Conservation (phyloP, 2,329 filamentous ascomycete species). For the Cladosporium austrohemisphaericum region DNA sequence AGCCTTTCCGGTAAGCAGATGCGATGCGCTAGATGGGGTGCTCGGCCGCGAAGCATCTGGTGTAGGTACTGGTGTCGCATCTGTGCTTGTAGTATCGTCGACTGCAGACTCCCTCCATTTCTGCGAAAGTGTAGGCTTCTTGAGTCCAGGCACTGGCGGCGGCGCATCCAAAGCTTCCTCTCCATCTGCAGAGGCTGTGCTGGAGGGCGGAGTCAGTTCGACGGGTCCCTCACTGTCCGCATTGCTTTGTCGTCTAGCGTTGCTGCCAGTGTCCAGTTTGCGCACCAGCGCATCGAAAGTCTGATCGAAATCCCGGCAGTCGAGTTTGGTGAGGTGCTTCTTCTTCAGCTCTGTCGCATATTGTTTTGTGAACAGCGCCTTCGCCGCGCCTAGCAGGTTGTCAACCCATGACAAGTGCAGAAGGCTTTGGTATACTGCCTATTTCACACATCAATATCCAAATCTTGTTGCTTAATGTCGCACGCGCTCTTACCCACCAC, state of each 20-base stretch:
- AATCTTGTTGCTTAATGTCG: background rate
- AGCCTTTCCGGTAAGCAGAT: constrained; percentile 69
- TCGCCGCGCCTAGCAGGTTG: constrained; percentile 91
- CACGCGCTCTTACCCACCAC: constrained; percentile 58
- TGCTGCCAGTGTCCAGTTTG: constrained; percentile 62
- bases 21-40: constrained; percentile 60
- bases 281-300: constrained; percentile 93
- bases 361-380: constrained; percentile 82
- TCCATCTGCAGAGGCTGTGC: constrained; percentile 44
- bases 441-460: constrained; percentile 20
- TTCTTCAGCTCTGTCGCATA: constrained; percentile 86
- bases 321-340: constrained; percentile 70
- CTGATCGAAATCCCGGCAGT: constrained; percentile 77
- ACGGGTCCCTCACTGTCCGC: constrained; percentile 32
- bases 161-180: constrained; percentile 49
- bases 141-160: constrained; percentile 45
- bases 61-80: constrained; percentile 66
- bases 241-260: constrained; percentile 24
- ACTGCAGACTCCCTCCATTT: constrained; percentile 16
- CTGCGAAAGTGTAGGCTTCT: constrained; percentile 38
- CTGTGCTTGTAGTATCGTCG: constrained; percentile 52
- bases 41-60: constrained; percentile 75
- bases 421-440: constrained; percentile 96
- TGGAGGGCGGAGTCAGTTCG: constrained; percentile 52
- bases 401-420: constrained; percentile 96